Base-by-base conservation (phyloP, 1,139 yeast genomes). In the Taphrina communis region DNA sequence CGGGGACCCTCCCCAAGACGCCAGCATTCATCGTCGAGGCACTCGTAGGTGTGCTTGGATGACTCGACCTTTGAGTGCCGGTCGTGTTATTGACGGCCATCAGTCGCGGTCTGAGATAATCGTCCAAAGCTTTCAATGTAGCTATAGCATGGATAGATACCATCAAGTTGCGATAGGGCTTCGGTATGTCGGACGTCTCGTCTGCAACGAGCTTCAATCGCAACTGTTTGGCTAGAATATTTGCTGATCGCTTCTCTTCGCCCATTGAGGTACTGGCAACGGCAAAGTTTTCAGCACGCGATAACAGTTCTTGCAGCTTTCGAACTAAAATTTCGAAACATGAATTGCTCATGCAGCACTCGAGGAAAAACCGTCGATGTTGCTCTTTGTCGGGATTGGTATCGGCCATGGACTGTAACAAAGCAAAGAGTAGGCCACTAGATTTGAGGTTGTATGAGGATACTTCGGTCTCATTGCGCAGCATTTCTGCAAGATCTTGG, bases 131-230 rank as follows among this genome's bases (percentile, higher is more conserved):
- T 70, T 84, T 85, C 75, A 91, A 88, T 0, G 97, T 89, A 0
- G 97, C 96, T 74, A 92, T 88, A 0, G 96, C 96, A 76, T 92
- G 97, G n/a, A 90, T 89, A 19, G 93, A 84, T 21, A 92, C 79
- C 44, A 86, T 78, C 75, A 88, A 75, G 71, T 72, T 39, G 55
- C 71, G 71, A 44, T 72, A 71, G 31, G 70, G 71, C 17, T 66
- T 70, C 2, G 77, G 76, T 9, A 75, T 66, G 35, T 71, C 74
- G 3, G 59, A 66, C 21, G 70, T 75, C 41, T 79, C 81, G 21
- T 76, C 79, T 8, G 80, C 77, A 1, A 76, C 74, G 21, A 92
- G 80, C 71, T 82, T 84, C 12, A 92, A 74, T 71, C 86, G 86
- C 55, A 92, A 80, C 75, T 90, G 96, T 72, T 86, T 87, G 0